phyloP scores from a whole-genome alignment of 1,139 yeast species.

The Yamadazyma taylorii region DNA sequence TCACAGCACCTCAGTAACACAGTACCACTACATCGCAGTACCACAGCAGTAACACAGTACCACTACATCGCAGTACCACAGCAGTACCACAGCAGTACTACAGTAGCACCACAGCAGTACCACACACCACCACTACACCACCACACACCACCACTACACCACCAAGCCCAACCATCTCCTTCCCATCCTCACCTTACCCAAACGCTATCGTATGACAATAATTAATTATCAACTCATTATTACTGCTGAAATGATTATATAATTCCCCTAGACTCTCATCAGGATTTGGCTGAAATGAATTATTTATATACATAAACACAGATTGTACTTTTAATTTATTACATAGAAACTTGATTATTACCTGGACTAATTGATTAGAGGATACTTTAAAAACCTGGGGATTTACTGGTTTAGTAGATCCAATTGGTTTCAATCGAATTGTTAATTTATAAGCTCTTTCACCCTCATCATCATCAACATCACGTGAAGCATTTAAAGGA shows the following conservation, averaged over 20 bases:
- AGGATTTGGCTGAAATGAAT: slow-evolving; percentile 60
- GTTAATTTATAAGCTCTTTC: slow-evolving; percentile 33
- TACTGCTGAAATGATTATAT: slow-evolving; percentile 42
- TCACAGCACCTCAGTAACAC: no score
- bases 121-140: no score
- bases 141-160: background rate
- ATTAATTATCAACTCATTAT: slow-evolving; percentile 51
- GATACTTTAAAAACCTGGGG: slow-evolving; percentile 54
- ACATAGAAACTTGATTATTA: slow-evolving; percentile 45
- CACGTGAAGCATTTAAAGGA: no score
- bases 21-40: no score
- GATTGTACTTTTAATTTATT: slow-evolving; percentile 35
- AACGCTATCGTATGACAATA: slow-evolving; percentile 61
- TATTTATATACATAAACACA: slow-evolving; percentile 49
- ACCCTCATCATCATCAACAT: no score
- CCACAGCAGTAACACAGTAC: no score
- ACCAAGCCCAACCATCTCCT: background rate
- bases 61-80: no score
- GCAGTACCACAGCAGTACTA: no score
- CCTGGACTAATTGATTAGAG: slow-evolving; percentile 34
- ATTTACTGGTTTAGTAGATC: slow-evolving; percentile 50
- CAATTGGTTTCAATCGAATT: slow-evolving; percentile 58
- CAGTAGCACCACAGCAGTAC: no score
- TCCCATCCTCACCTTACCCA: slow-evolving; percentile 36
- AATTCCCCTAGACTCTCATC: slow-evolving; percentile 56